Percentiles rank a stretch among this genome's conserved stretches.
These are phyloP conservation scores for Solanum sitiens DNA, from an alignment of 257 asterid genomes.

Conservation along the genomic window DNA sequence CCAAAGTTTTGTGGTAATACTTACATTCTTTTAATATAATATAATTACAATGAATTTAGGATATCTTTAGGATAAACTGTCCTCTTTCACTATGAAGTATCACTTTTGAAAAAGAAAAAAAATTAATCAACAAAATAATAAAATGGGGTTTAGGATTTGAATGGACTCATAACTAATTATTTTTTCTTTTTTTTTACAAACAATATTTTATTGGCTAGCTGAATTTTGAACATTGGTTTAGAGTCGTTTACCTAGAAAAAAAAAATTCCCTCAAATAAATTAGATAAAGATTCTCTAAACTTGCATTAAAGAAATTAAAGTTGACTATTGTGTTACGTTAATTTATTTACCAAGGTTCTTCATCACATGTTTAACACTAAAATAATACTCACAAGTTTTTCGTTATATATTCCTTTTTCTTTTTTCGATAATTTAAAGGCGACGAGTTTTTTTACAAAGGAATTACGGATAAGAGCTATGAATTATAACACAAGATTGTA, in stretches of 20 bases:
- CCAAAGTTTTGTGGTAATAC: not conserved
- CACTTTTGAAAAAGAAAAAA: not conserved
- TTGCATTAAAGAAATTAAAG: not conserved
- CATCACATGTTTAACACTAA: not conserved
- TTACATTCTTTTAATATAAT: not conserved
- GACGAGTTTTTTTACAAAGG: not conserved
- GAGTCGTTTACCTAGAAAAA: not conserved
- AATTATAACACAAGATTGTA: not conserved
- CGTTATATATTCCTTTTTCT: not conserved
- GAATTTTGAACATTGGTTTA: not conserved
- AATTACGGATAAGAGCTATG: not conserved
- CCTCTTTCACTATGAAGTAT: not conserved
- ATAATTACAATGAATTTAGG: not conserved
- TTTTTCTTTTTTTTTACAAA: not conserved
- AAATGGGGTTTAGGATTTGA: not conserved
- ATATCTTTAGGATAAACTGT: not conserved
- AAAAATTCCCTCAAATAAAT: not conserved
- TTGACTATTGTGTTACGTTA: not conserved
- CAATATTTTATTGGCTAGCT: not conserved
- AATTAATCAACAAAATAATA: not conserved
- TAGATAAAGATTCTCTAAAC: not conserved
- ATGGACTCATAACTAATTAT: not conserved
- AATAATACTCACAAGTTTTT: not conserved
- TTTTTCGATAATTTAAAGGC: not conserved
- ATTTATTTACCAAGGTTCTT: not conserved